Conservation (phyloP, 208 protist genomes). For the Crithidia expoeki region DNA sequence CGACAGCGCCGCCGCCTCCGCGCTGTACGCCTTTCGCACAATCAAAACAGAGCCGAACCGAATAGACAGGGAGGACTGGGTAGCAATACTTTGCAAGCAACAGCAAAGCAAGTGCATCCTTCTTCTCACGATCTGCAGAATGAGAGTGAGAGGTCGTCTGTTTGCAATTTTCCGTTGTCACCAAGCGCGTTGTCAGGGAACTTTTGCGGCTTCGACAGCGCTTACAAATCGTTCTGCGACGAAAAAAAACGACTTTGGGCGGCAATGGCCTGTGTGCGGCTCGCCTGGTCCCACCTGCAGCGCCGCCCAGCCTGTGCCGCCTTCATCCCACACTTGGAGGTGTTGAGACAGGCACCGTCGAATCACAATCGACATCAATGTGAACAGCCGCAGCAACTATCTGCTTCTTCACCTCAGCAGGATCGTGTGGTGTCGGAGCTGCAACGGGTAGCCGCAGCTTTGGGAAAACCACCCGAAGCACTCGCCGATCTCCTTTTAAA, state of each 20-base stretch:
- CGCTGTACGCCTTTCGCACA: too few species aligned
- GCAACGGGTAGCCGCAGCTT: conserved; percentile 1
- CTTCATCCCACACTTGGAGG: conserved; percentile 15
- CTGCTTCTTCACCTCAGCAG: background rate
- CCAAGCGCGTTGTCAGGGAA: background rate
- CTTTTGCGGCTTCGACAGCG: background rate
- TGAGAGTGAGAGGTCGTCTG: too few species aligned
- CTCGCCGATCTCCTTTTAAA: background rate
- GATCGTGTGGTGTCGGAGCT: conserved; percentile 10
- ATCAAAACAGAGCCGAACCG: too few species aligned
- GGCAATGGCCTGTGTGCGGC: conserved; percentile 40
- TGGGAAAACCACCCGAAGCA: background rate
- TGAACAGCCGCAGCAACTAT: background rate
- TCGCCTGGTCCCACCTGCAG: conserved; percentile 47
- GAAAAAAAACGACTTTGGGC: conserved; percentile 35
- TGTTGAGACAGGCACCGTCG: background rate
- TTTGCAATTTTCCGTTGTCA: background rate
- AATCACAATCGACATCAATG: too few species aligned
- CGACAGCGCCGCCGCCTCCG: background rate
- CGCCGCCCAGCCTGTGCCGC: background rate
- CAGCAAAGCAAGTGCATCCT: too few species aligned
- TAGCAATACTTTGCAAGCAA: too few species aligned
- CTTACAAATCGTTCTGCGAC: conserved; percentile 19
- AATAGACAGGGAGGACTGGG: too few species aligned
- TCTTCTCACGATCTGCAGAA: too few species aligned